Percentiles rank a stretch among this genome's conserved stretches.
phyloP scores from a whole-genome alignment of 2,329 filamentous ascomycete species.

The Claviceps monticola region DNA sequence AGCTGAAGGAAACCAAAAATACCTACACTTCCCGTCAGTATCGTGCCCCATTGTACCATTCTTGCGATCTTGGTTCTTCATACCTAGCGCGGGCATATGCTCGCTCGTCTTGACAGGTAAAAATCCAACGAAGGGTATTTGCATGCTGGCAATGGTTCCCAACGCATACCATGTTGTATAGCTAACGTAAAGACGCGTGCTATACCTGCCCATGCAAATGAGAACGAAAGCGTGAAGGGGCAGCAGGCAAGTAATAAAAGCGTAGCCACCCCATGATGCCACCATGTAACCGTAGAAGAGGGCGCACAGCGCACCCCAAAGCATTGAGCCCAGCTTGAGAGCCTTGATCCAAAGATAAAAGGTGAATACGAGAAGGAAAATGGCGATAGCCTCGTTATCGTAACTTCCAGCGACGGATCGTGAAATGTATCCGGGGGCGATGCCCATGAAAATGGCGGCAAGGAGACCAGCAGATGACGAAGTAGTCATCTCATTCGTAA shows the following conservation, averaged over 20 bases:
- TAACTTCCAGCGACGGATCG: constrained; percentile 96
- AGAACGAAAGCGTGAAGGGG: constrained; percentile 89
- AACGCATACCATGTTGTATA: constrained; percentile 98
- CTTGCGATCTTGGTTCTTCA: constrained; percentile 18
- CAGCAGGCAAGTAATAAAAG: constrained; percentile 96
- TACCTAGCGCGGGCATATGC: constrained; percentile 92
- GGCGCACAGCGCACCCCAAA: constrained; percentile 89
- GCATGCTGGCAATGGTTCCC: constrained; percentile 94
- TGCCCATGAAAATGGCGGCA: constrained; percentile 93
- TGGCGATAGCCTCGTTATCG: constrained; percentile 98
- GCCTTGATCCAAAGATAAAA: constrained; percentile 99
- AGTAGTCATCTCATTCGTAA: constrained; percentile 95
- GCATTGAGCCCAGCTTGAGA: constrained; percentile 86
- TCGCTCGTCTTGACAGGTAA: constrained; percentile 92
- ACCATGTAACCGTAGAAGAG: constrained; percentile 99
- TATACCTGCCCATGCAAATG: constrained; percentile 94
- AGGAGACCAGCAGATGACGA: constrained; percentile 89
- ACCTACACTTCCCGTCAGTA: constrained; percentile 34
- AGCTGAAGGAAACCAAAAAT: constrained; percentile 94
- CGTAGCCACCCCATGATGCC: constrained; percentile 97
- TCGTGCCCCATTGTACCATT: constrained; percentile 8
- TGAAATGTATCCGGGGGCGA: constrained; percentile 93
- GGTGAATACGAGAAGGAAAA: constrained; percentile 95
- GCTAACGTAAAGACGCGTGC: constrained; percentile 82
- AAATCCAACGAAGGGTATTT: constrained; percentile 98